phyloP scores from a whole-genome alignment of 2,329 filamentous ascomycete species.

The Hypomyces rosellus region DNA sequence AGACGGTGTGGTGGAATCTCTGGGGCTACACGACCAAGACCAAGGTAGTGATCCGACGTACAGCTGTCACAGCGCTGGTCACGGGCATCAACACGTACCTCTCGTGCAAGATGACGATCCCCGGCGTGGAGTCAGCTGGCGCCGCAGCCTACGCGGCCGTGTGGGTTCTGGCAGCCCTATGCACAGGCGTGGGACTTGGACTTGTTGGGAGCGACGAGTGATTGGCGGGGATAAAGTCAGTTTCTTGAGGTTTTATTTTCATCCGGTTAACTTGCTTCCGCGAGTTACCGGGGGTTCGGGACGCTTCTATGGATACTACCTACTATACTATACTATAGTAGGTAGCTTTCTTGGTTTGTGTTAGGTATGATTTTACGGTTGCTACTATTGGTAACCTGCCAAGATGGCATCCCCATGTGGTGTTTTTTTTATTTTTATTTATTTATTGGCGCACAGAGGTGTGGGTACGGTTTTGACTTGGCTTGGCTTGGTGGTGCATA shows the following conservation, averaged over 20 bases:
- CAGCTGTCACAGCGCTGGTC: constrained; percentile 50
- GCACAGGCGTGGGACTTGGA: constrained; percentile 52
- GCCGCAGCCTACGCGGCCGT: constrained; percentile 66
- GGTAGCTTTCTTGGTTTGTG: background rate
- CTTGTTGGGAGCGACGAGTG: constrained; percentile 40
- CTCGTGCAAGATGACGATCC: constrained; percentile 59
- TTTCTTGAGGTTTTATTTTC: background rate
- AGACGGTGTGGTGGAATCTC: constrained; percentile 67
- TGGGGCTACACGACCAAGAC: constrained; percentile 61
- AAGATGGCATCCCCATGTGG: too few species aligned
- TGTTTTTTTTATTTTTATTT: too few species aligned
- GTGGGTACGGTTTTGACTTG: too few species aligned
- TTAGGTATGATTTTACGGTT: too few species aligned
- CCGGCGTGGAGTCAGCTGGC: constrained; percentile 63
- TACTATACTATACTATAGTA: too few species aligned
- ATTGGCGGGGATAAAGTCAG: constrained; percentile 1
- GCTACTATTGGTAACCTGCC: too few species aligned
- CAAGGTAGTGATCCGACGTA: constrained; percentile 59
- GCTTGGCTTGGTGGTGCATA: too few species aligned
- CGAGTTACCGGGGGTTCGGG: constrained; percentile 3
- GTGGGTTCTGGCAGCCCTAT: constrained; percentile 61
- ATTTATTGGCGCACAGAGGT: too few species aligned
- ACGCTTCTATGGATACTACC: background rate
- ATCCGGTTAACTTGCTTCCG: background rate
- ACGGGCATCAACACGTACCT: constrained; percentile 56